Percentiles rank a stretch among this genome's conserved stretches.
These are phyloP conservation scores for Isabelozyma gotoi DNA, from an alignment of 805 yeast species.

Conservation along the genomic window DNA sequence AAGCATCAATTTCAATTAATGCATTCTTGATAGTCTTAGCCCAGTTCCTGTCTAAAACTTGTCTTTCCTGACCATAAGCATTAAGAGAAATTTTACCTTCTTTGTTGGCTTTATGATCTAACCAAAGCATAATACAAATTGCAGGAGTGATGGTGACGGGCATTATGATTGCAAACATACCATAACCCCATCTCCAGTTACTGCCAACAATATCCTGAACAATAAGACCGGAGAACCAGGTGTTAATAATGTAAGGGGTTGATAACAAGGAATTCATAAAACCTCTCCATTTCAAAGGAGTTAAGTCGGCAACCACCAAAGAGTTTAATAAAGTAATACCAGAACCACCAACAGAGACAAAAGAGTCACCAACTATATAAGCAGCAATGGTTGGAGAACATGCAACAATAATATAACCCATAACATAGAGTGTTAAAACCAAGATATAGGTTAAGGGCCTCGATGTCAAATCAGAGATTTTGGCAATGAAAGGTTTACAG, in stretches of 20 bases:
- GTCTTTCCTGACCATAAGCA: slow-evolving; percentile 2
- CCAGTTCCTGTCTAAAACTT: slow-evolving; percentile 1
- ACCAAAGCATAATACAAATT: slow-evolving; percentile 25
- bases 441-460: slow-evolving; percentile 18
- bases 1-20: slow-evolving; percentile 35
- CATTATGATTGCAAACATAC: slow-evolving; percentile 47
- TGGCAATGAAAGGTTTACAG: slow-evolving; percentile 20
- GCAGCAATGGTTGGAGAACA: slow-evolving; percentile 18
- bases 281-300: slow-evolving; percentile 26
- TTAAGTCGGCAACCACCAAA: slow-evolving; percentile 22
- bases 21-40: slow-evolving; percentile 8
- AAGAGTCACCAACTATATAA: slow-evolving; percentile 20
- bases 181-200: slow-evolving; percentile 57
- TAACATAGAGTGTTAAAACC: slow-evolving; percentile 13
- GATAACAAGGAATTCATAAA: slow-evolving; percentile 17
- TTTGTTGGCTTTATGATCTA: slow-evolving; percentile 29
- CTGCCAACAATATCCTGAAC: slow-evolving; percentile 25
- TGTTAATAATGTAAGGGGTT: slow-evolving; percentile 40
- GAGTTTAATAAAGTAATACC: slow-evolving; percentile 17
- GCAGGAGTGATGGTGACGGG: slow-evolving; percentile 41
- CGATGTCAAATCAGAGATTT: slow-evolving; percentile 22
- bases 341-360: slow-evolving; percentile 17
- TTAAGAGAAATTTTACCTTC: slow-evolving; percentile 1
- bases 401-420: slow-evolving; percentile 22
- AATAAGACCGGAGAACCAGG: slow-evolving; percentile 45